Evolutionary conservation across 2,329 filamentous ascomycete species (phyloP).

Genomic region (Aureobasidium leucospermi): DNA sequence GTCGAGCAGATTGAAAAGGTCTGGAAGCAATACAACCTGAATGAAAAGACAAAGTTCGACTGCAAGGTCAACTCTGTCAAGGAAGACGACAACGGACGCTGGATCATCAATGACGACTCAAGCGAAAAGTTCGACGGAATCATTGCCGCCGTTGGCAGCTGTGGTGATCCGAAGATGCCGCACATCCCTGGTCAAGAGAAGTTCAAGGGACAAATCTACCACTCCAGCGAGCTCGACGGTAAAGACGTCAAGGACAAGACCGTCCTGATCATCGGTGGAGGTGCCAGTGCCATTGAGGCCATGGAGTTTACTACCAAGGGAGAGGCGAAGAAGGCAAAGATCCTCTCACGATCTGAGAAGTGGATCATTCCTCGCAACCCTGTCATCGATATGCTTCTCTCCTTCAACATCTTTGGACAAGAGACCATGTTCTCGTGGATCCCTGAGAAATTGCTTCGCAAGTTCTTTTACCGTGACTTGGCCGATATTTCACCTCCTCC

Average conservation of each 20-base stretch:
- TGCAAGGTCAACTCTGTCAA: constrained; percentile 62
- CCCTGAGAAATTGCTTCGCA: constrained; percentile 65
- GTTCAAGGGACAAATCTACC: constrained; percentile 65
- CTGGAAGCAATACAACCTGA: constrained; percentile 68
- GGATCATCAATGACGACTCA: constrained; percentile 67
- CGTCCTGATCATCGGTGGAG: constrained; percentile 68
- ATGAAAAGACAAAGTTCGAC: constrained; percentile 64
- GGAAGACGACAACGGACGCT: constrained; percentile 59
- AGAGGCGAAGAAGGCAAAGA: constrained; percentile 59
- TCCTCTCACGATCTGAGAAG: constrained; percentile 72
- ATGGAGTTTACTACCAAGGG: constrained; percentile 68
- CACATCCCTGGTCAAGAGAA: constrained; percentile 61
- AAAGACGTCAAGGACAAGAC: constrained; percentile 67
- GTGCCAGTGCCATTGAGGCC: constrained; percentile 74
- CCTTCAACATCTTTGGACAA: constrained; percentile 70
- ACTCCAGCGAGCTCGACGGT: constrained; percentile 68
- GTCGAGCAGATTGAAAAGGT: constrained; percentile 62
- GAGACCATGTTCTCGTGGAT: constrained; percentile 71
- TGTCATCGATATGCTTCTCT: constrained; percentile 63
- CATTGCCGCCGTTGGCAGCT: constrained; percentile 71
- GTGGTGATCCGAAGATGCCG: constrained; percentile 69
- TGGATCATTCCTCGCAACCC: constrained; percentile 83
- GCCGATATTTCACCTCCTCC: constrained; percentile 59
- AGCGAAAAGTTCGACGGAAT: constrained; percentile 72
- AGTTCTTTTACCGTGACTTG: constrained; percentile 78